A percentile compares a stretch with the other conserved stretches of the same genome.
phyloP scores from a whole-genome alignment of 2,329 filamentous ascomycete species.

The Fusarium tuaranense region DNA sequence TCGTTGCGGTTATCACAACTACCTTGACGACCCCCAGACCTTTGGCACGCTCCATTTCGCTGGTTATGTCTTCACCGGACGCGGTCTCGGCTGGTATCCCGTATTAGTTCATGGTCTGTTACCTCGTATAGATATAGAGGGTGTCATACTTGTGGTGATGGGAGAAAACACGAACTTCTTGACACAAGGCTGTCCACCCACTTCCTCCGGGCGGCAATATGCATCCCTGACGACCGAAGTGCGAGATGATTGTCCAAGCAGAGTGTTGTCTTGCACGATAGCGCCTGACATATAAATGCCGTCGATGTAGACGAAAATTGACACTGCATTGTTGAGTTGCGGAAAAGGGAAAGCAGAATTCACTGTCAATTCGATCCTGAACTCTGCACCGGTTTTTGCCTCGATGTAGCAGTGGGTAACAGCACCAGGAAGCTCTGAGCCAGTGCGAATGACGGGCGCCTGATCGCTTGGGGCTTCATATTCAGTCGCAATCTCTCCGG shows the following conservation, averaged over 20 bases:
- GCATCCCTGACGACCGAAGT: neutral
- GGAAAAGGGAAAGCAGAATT: neutral
- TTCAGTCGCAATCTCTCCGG: slow-evolving; percentile 35
- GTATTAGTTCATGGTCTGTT: neutral
- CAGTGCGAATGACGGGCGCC: too few relatives aligned
- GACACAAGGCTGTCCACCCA: neutral
- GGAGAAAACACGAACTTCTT: slow-evolving; percentile 30
- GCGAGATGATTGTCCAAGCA: too few relatives aligned
- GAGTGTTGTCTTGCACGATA: too few relatives aligned
- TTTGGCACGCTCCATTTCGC: neutral
- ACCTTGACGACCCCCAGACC: slow-evolving; percentile 34
- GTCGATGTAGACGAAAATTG: slow-evolving; percentile 16
- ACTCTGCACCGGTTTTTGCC: slow-evolving; percentile 32
- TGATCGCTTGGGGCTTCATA: slow-evolving; percentile 23
- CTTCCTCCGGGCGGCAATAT: neutral
- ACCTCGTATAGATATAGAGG: neutral
- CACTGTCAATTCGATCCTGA: slow-evolving; percentile 18
- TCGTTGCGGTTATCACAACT: neutral
- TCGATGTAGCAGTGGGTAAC: slow-evolving; percentile 40
- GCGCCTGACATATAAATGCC: neutral
- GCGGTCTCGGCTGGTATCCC: neutral
- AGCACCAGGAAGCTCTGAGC: too few relatives aligned
- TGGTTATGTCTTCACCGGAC: neutral
- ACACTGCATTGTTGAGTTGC: accelerated
- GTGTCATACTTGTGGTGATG: slow-evolving; percentile 11